These are phyloP conservation scores for Pugionium cornutum DNA, from an alignment of 345 rosid genomes.

Conservation along the genomic window DNA sequence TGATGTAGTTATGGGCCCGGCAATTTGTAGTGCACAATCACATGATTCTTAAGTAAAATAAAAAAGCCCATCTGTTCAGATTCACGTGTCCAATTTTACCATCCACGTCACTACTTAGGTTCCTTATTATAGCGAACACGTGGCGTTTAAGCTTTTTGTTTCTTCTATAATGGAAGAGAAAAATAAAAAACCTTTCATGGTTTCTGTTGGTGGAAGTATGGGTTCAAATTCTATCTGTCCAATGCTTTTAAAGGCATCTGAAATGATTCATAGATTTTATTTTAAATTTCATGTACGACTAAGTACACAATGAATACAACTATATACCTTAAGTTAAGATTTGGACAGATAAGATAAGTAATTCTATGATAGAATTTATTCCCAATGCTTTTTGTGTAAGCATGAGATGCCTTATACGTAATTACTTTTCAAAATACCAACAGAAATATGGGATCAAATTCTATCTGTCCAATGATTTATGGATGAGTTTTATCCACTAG, in stretches of 20 bases:
- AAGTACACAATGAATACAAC: no score
- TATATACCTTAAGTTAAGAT: no score
- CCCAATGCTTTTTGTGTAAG: no score
- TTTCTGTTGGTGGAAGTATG: conserved; percentile 27
- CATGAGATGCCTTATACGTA: no score
- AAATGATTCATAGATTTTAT: conserved; percentile 6
- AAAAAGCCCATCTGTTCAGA: conserved; percentile 27
- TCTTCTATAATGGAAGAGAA: not conserved
- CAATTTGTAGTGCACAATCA: conserved; percentile 33
- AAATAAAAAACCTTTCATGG: not conserved
- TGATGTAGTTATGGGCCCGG: conserved; percentile 36
- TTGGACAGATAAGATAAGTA: no score
- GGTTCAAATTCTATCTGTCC: conserved; percentile 23
- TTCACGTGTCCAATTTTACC: conserved; percentile 24
- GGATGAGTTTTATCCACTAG: no score
- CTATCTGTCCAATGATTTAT: no score
- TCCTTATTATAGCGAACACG: conserved; percentile 25
- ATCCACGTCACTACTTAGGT: conserved; percentile 16
- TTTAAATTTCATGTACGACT: not conserved
- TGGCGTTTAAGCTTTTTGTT: conserved; percentile 13
- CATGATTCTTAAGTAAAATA: conserved; percentile 16
- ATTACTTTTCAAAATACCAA: no score
- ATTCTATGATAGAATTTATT: no score
- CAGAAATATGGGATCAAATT: no score
- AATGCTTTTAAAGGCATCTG: conserved; percentile 13